These are phyloP conservation scores for Bolboschoenus planiculmis DNA, from an alignment of 176 grass and related monocot species.

Conservation along the genomic window DNA sequence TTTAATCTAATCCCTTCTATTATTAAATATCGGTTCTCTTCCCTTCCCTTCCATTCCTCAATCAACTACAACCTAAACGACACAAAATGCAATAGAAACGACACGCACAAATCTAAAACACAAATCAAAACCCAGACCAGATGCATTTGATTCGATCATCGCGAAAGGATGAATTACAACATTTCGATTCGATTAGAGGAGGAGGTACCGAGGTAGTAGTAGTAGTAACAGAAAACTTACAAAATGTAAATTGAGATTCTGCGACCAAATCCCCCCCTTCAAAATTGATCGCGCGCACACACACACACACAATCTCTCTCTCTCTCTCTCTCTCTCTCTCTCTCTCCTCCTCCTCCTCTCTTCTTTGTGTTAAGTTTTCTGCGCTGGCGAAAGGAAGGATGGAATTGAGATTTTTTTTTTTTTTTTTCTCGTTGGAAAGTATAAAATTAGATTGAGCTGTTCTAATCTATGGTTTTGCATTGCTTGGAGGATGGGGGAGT, in stretches of 20 bases:
- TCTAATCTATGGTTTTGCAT: conserved; percentile 7
- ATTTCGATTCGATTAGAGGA: too few relatives aligned
- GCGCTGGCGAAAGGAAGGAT: not conserved
- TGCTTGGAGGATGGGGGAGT: conserved; percentile 16
- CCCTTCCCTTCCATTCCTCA: too few relatives aligned
- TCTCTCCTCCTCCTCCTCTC: not conserved
- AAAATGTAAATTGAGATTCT: not conserved
- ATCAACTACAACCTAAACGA: too few relatives aligned
- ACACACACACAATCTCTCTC: too few relatives aligned
- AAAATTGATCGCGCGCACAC: conserved; percentile 6
- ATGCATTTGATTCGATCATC: not conserved
- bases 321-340: not conserved
- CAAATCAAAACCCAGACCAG: too few relatives aligned
- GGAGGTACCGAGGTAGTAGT: too few relatives aligned
- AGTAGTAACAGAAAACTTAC: conserved; percentile 16
- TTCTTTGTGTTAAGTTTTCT: not conserved
- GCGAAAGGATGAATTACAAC: too few relatives aligned
- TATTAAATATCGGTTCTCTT: too few relatives aligned
- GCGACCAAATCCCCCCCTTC: conserved; percentile 14
- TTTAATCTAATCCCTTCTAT: too few relatives aligned
- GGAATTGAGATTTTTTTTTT: not conserved
- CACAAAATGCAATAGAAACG: too few relatives aligned
- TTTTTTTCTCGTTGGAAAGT: not conserved
- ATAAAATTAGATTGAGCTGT: conserved; percentile 8
- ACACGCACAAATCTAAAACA: too few relatives aligned